Percentiles rank a stretch among this genome's conserved stretches.
Evolutionary conservation across 2,329 filamentous ascomycete genomes (phyloP).

Genomic region (Neofusicoccum parvum): DNA sequence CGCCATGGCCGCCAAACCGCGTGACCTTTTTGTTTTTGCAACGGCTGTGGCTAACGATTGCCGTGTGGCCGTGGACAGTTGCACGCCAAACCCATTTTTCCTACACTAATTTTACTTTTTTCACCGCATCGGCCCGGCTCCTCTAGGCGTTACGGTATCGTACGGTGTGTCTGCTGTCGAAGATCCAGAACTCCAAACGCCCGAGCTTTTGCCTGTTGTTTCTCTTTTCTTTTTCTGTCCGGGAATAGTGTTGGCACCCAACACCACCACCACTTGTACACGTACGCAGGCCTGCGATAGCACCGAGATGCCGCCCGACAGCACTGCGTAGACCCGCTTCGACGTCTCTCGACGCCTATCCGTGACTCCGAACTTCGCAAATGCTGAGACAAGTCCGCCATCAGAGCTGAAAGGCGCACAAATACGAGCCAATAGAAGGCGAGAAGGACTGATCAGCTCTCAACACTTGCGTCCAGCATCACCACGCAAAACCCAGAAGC

Average conservation of each 20-base stretch:
- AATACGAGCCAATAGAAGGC: neutral
- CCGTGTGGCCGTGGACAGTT: neutral
- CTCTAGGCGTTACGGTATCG: neutral
- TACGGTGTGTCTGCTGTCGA: neutral
- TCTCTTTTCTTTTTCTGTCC: neutral
- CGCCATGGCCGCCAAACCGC: neutral
- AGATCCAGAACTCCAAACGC: neutral
- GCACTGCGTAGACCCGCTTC: neutral
- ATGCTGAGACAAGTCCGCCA: neutral
- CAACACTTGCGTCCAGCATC: neutral
- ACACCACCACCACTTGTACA: neutral
- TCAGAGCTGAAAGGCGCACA: neutral
- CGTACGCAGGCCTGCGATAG: neutral
- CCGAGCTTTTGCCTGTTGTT: neutral
- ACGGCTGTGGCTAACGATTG: neutral
- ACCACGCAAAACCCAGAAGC: neutral
- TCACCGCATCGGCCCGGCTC: constrained; percentile 12
- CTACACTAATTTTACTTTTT: constrained; percentile 1
- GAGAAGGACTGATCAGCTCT: neutral
- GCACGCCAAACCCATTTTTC: neutral
- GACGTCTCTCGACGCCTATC: neutral
- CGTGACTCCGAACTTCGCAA: neutral
- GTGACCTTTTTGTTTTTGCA: neutral
- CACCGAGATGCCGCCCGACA: neutral
- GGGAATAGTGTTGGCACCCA: neutral